Conservation (phyloP, 2,329 filamentous ascomycete species). For the Penicillium crustosum region DNA sequence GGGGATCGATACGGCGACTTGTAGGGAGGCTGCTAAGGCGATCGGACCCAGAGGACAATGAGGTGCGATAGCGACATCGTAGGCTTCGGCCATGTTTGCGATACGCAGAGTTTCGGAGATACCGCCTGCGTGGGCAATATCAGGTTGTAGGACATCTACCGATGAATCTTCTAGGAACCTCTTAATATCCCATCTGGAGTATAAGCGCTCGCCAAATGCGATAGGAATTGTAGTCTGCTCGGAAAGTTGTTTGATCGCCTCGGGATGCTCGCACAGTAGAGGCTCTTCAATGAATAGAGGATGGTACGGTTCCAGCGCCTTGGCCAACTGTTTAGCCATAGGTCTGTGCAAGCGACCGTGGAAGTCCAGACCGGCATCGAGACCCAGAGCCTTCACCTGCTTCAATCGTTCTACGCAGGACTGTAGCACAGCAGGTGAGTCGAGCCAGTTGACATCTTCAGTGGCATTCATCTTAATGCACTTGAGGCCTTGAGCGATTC, state of each 20-base stretch:
- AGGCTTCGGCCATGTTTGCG: constrained; percentile 68
- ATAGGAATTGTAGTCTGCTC: constrained; percentile 69
- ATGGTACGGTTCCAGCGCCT: constrained; percentile 63
- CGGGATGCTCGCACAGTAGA: constrained; percentile 66
- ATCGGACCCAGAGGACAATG: constrained; percentile 74
- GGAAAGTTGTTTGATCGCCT: constrained; percentile 63
- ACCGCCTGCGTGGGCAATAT: constrained; percentile 69
- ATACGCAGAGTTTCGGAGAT: constrained; percentile 71
- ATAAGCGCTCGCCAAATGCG: constrained; percentile 70
- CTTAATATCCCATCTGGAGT: constrained; percentile 71
- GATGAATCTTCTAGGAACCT: constrained; percentile 67
- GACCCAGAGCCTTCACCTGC: constrained; percentile 65
- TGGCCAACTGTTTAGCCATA: constrained; percentile 75
- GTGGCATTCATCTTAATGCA: constrained; percentile 79
- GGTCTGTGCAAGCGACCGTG: constrained; percentile 74
- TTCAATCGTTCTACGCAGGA: constrained; percentile 66
- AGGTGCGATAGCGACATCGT: constrained; percentile 71
- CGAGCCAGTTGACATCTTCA: constrained; percentile 73
- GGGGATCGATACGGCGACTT: constrained; percentile 61
- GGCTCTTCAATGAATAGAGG: constrained; percentile 77
- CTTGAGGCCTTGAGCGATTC: constrained; percentile 43
- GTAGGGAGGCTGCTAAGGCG: constrained; percentile 68
- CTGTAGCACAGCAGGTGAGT: constrained; percentile 65
- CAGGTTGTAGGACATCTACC: constrained; percentile 72
- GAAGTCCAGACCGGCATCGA: constrained; percentile 77